A percentile compares a stretch with the other conserved stretches of the same genome.
Conservation (phyloP, 495 filamentous ascomycete species). For the Penicillium turbatum region DNA sequence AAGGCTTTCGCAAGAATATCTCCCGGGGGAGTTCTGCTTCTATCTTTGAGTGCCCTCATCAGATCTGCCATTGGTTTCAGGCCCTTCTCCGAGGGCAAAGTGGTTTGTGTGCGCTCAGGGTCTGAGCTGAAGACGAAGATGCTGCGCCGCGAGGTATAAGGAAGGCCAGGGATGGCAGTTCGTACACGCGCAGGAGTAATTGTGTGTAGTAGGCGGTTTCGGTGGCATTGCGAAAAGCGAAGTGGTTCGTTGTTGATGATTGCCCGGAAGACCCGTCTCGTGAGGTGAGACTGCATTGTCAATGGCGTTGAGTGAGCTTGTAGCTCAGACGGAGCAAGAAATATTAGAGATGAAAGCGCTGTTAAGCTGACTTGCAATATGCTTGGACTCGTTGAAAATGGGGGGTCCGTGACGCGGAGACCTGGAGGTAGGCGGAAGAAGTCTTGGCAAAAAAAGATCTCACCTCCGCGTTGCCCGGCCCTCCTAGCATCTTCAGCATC, state of each 20-base stretch:
- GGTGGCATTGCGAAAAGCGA: slow-evolving; percentile 40
- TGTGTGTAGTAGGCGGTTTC: slow-evolving; percentile 33
- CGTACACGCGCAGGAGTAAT: slow-evolving; percentile 28
- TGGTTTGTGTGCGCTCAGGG: slow-evolving; percentile 20
- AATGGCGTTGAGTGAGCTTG: background rate
- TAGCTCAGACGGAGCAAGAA: background rate
- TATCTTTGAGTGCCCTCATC: slow-evolving; percentile 30
- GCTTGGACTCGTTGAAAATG: background rate
- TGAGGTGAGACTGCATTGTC: slow-evolving; percentile 79
- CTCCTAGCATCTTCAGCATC: slow-evolving; percentile 1
- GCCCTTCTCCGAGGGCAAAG: slow-evolving; percentile 38
- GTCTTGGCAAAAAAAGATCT: slow-evolving; percentile 36
- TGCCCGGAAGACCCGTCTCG: slow-evolving; percentile 66
- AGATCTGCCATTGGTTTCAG: slow-evolving; percentile 44
- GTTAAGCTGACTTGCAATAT: background rate
- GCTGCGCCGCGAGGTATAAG: slow-evolving; percentile 28
- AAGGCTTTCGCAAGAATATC: slow-evolving; percentile 61
- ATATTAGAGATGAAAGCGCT: background rate
- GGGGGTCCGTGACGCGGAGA: slow-evolving; percentile 23
- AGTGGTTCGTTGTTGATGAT: slow-evolving; percentile 63
- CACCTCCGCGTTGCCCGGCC: slow-evolving; percentile 10
- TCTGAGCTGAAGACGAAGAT: slow-evolving; percentile 34
- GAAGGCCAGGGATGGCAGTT: slow-evolving; percentile 7
- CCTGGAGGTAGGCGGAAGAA: slow-evolving; percentile 18
- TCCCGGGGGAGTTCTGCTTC: slow-evolving; percentile 52